Base-by-base conservation (phyloP, 345 rosid species). In the Populus nigra region DNA sequence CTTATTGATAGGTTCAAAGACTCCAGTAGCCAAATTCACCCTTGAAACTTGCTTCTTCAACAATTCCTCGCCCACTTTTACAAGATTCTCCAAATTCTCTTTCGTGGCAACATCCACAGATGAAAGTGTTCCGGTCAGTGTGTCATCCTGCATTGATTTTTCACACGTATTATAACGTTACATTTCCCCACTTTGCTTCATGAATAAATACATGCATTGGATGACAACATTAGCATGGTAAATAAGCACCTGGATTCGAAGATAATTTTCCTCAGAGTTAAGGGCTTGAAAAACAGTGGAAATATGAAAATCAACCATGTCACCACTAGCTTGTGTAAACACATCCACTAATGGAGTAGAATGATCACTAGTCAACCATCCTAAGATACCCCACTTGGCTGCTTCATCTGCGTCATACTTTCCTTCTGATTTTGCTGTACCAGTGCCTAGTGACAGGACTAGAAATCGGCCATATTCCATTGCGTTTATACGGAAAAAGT, bases 391-490 rank as follows among this genome's bases (percentile, higher is more conserved):
- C 97, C 97, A 92, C 41, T 78, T 77, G 5, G 94, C 93, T 9
- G 86, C 90, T 29, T 82, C 75, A 1, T 36, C 5, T 1, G 97
- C 93, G 27, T 35, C 49, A 73, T 76, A 89, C 73, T 83, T 89
- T 67, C 77, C 86, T 65, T 86, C 86, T 0, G 18, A 8, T 61
- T 86, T 90, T n/a, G 27, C 73, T 1, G 80, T 41, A 1, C 97
- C 93, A 0, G 94, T 88, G 45, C 97, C 97, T 18, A 89, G 79
- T 0, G 97, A 92, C 20, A 92, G 82, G 15, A 92, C 90, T 43
- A 88, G 75, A 78, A 88, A 86, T 50, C 90, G 77, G 41, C 75
- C 77, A 18, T 89, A 87, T 39, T 91, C 92, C 74, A 79, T 76
- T 41, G 90, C 87, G 41, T 78, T 86, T 9, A 88, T 86, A 0